Evolutionary conservation across 805 yeast species (phyloP).

Genomic region (Metschnikowia hibisci): DNA sequence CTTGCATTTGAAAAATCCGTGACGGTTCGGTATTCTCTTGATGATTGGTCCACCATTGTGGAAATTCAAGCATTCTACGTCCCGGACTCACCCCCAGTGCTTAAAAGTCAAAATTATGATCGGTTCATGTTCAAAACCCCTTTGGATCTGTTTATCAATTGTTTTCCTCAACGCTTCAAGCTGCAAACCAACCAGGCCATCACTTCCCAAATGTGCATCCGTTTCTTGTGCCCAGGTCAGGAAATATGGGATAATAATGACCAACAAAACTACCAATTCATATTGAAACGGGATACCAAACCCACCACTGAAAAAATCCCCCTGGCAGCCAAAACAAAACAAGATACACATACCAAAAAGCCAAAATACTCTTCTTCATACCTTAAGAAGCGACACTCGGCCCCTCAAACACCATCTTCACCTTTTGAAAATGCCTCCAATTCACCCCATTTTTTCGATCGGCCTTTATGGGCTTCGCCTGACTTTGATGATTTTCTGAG

Average conservation of each 20-base stretch:
- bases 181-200: conserved; percentile 18
- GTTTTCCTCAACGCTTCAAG: conserved; percentile 4
- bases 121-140: conserved; percentile 66
- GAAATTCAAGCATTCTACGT: conserved; percentile 64
- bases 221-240: conserved; percentile 43
- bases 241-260: conserved; percentile 81
- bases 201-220: conserved; percentile 49
- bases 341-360: conserved; percentile 15
- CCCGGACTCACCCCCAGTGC: conserved; percentile 49
- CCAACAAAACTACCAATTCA: conserved; percentile 53
- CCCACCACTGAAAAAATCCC: too few relatives aligned
- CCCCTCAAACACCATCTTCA: conserved; percentile 6
- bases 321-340: conserved; percentile 6
- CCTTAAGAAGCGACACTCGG: conserved; percentile 31
- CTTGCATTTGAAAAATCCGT: conserved; percentile 64
- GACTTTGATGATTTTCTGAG: conserved; percentile 27
- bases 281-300: conserved; percentile 6
- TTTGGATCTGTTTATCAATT: conserved; percentile 21
- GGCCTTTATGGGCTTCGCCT: not conserved
- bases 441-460: not conserved
- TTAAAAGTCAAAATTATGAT: conserved; percentile 55
- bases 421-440: not conserved
- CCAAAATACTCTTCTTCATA: conserved; percentile 41
- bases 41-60: conserved; percentile 72
- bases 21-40: conserved; percentile 67